Evolutionary conservation across 352 stramenopile species (phyloP).

Genomic region (Pilasporangium apinafurcum): DNA sequence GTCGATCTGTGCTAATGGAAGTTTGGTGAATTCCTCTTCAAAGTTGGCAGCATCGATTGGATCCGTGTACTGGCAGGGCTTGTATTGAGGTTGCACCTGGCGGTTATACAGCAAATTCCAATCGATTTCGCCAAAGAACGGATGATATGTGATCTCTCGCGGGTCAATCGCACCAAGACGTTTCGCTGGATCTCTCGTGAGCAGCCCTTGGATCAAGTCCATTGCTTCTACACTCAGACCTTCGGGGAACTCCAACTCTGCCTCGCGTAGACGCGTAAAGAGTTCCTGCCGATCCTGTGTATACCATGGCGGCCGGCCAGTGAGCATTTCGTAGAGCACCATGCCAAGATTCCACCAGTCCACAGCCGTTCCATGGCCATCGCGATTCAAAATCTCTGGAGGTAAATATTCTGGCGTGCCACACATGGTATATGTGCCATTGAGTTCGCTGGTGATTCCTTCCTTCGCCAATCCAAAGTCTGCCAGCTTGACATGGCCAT

Average conservation of each 20-base stretch:
- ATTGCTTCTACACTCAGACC: constrained; percentile 60
- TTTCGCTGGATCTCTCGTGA: constrained; percentile 89
- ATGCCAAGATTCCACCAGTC: constrained; percentile 85
- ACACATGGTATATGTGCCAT: constrained; percentile 82
- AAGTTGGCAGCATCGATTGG: constrained; percentile 81
- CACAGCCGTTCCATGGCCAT: constrained; percentile 69
- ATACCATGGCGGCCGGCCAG: constrained; percentile 70
- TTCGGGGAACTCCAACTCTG: constrained; percentile 67
- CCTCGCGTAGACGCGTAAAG: constrained; percentile 58
- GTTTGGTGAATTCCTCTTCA: constrained; percentile 79
- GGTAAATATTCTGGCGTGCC: constrained; percentile 84
- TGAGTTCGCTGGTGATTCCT: constrained; percentile 60
- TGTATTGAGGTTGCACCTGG: constrained; percentile 69
- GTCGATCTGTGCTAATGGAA: constrained; percentile 63
- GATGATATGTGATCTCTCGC: constrained; percentile 75
- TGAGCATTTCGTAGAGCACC: constrained; percentile 83
- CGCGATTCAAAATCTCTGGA: constrained; percentile 77
- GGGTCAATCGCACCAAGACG: constrained; percentile 85
- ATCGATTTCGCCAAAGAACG: constrained; percentile 78
- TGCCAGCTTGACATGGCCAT: constrained; percentile 75
- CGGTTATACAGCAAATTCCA: constrained; percentile 78
- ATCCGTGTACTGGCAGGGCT: constrained; percentile 79
- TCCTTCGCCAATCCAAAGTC: constrained; percentile 81
- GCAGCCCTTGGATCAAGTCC: constrained; percentile 79
- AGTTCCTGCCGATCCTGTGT: constrained; percentile 74